Conservation (phyloP, 305 asterid genomes). For the Fraxinus velutina region DNA sequence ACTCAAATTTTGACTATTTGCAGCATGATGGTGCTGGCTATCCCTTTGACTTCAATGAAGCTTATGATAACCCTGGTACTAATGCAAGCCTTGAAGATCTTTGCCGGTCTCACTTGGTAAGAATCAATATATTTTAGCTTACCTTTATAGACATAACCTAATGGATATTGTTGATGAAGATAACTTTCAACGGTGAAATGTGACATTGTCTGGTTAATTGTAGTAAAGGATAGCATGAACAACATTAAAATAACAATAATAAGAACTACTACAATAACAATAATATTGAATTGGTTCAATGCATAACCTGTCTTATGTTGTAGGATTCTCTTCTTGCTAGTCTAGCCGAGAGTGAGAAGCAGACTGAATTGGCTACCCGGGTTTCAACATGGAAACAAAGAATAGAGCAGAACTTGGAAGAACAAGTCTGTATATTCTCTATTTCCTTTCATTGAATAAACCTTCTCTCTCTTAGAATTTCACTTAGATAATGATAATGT, state of each 20-base stretch:
- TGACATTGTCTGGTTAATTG: not conserved
- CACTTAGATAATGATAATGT: conserved; percentile 5
- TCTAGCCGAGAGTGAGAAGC: conserved; percentile 82
- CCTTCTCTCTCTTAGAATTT: not conserved
- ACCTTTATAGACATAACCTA: not conserved
- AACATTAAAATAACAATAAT: not conserved
- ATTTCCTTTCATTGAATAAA: not conserved
- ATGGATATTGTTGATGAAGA: conserved; percentile 14
- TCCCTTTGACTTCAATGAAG: conserved; percentile 28
- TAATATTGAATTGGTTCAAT: not conserved
- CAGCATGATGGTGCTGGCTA: conserved; percentile 44
- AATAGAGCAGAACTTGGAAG: conserved; percentile 80
- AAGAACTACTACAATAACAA: not conserved
- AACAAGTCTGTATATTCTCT: conserved; percentile 51
- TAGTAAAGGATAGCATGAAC: not conserved
- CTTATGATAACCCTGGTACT: conserved; percentile 38
- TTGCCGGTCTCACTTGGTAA: conserved; percentile 91
- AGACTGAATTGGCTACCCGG: conserved; percentile 76
- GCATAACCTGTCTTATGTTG: conserved; percentile 9
- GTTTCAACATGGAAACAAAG: conserved; percentile 95
- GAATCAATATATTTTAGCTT: conserved; percentile 21
- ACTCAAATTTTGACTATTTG: conserved; percentile 22
- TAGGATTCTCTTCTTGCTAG: conserved; percentile 85
- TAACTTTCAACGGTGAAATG: not conserved
- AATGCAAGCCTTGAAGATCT: conserved; percentile 78